These are phyloP conservation scores for Boletus reticulatus DNA, from an alignment of 768 basidiomycete species.

Conservation along the genomic window DNA sequence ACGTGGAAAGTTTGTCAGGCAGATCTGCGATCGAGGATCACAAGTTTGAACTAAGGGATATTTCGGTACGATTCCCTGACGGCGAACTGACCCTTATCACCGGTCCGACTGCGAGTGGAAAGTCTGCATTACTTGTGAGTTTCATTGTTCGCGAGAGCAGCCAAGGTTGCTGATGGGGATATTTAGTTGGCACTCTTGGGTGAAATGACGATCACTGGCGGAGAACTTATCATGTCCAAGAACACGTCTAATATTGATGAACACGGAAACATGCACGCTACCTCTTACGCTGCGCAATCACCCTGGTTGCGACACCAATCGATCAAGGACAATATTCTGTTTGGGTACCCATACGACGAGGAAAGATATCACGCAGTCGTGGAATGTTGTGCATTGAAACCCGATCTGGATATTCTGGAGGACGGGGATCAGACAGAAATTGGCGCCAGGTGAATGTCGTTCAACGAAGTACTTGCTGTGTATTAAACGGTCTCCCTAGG, in stretches of 20 bases:
- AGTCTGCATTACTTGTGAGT: conserved; percentile 44
- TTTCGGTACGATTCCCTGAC: conserved; percentile 46
- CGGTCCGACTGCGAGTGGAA: conserved; percentile 49
- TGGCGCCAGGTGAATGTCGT: conserved; percentile 51
- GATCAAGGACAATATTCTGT: conserved; percentile 79
- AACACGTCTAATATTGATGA: conserved; percentile 53
- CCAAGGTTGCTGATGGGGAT: background rate
- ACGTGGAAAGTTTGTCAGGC: conserved; percentile 15
- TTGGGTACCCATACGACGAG: conserved; percentile 68
- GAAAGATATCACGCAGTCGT: conserved; percentile 73
- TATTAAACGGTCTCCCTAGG: conserved; percentile 27
- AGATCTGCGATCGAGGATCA: conserved; percentile 23
- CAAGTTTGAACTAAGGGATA: conserved; percentile 42
- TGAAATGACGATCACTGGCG: conserved; percentile 37
- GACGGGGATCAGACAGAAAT: conserved; percentile 87
- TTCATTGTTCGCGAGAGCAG: background rate
- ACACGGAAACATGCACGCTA: conserved; percentile 55
- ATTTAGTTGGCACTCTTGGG: conserved; percentile 36
- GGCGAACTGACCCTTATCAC: conserved; percentile 47
- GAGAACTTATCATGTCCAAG: conserved; percentile 44
- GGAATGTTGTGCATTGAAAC: conserved; percentile 79
- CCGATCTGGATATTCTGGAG: conserved; percentile 82
- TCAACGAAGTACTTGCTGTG: background rate
- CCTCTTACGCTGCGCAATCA: conserved; percentile 73
- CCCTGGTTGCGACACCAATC: conserved; percentile 72